Evolutionary conservation across 1,139 yeast genomes (phyloP), one percentile per base, ranked within the genome.

Genomic region (Zygoascus meyerae): DNA sequence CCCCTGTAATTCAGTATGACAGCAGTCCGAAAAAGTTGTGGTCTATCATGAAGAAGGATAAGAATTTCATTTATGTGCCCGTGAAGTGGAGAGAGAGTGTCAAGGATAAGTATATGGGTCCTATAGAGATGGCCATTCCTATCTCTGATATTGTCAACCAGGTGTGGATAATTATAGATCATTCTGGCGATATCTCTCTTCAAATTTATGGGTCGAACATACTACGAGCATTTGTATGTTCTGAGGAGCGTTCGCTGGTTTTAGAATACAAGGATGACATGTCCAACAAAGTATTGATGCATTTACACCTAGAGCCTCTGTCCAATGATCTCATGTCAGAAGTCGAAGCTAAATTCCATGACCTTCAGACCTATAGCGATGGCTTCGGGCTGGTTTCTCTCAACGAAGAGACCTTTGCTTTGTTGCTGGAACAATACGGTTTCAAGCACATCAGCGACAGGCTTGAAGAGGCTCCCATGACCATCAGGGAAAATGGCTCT

Each of bases 361-460:
- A 17, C 12, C 17, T 40, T 15, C 37, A 40, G 12, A 14, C 7
- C 6, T 18, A 11, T 17, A 32, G 28, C 12, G 43, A 40, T 21
- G 26, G 33, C 3, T 40, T 40, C 18, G 43, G 43, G 2, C 10
- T 40, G 10, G 32, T 21, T 10, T 26, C n/a, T 4, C 31, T 40
- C 10, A 18, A 31, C 21, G 14, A 11, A 1, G 21, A 21, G 14
- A 31, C 32, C 3, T 40, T 32, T 32, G 10, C 18, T 12, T 17
- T 40, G 12, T 40, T 40, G 21, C 11, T 40, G 18, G 35, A n/a
- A n/a, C 43, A 40, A 11, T 26, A 34, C 15, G 43, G 43, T 7
- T 40, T 35, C 17, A 11, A 17, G 18, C 39, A 15, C 11, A n/a
- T n/a, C 16, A 12, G 12, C 10, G 34, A 32, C 4, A 7, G 4